phyloP scores from a whole-genome alignment of 371 early-diverging fungal genomes.

The Syncephalastrum monosporum region DNA sequence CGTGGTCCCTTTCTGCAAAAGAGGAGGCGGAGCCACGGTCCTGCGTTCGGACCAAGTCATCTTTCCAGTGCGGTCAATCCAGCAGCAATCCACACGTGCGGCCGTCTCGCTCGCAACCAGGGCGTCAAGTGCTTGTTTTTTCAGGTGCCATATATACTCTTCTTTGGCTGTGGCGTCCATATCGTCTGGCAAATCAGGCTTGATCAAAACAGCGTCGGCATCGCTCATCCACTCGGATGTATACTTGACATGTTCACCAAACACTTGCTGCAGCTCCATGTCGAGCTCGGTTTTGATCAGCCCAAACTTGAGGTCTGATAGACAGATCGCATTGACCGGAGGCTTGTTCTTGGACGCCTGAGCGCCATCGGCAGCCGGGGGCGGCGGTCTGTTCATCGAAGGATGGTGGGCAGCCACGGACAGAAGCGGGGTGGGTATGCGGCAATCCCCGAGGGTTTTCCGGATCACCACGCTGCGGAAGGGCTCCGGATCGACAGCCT shows the following conservation, averaged over 20 bases:
- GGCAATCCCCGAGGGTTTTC: slow-evolving; percentile 37
- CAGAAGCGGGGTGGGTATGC: slow-evolving; percentile 38
- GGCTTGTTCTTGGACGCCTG: slow-evolving; percentile 22
- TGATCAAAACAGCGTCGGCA: slow-evolving; percentile 46
- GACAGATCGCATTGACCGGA: slow-evolving; percentile 57
- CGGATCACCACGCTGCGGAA: slow-evolving; percentile 68
- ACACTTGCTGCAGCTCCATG: slow-evolving; percentile 32
- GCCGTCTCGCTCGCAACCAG: slow-evolving; percentile 35
- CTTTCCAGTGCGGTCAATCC: slow-evolving; percentile 56
- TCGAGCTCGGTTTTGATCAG: slow-evolving; percentile 51
- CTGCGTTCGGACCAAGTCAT: slow-evolving; percentile 46
- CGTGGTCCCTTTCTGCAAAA: background rate
- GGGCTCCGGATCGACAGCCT: slow-evolving; percentile 75
- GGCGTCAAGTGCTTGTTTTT: slow-evolving; percentile 37
- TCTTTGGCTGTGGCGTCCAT: slow-evolving; percentile 54
- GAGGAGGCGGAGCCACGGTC: background rate
- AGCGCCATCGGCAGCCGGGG: slow-evolving; percentile 7
- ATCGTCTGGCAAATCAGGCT: slow-evolving; percentile 38
- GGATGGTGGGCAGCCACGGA: slow-evolving; percentile 44
- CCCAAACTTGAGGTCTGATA: slow-evolving; percentile 57
- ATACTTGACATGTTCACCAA: slow-evolving; percentile 42
- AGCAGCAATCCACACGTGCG: slow-evolving; percentile 57
- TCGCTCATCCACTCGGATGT: slow-evolving; percentile 54
- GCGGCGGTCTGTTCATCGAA: slow-evolving; percentile 34
- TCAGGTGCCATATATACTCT: slow-evolving; percentile 43